Evolutionary conservation across 1,284 basidiomycete genomes (phyloP), one percentile per base, ranked within the genome.

Genomic region (Ganoderma meredithae): DNA sequence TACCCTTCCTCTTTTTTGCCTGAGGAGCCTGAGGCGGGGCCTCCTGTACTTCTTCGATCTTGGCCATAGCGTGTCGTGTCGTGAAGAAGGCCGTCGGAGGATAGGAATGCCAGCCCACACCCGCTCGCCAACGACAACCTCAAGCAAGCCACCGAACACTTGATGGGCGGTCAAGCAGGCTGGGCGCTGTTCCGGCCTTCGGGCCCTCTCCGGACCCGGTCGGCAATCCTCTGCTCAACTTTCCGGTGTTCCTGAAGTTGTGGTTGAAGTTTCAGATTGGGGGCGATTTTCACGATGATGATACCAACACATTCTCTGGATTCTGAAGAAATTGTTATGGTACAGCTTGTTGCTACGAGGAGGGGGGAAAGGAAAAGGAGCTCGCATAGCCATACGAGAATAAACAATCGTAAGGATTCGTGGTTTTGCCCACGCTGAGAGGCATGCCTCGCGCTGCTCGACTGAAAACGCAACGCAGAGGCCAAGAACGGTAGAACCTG

Each of bases 1-100:
- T 41, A 58, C 71, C 71, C 61, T 58, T 40, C 58, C 63, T 71
- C 44, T 66, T 67, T 52, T 58, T 63, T 27, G 52, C 15, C 60
- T 63, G 55, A n/a, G 25, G 22, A 22, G 64, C 41, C 25, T 36
- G 55, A n/a, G 62, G 62, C 39, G 59, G 44, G 25, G 61, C 4
- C 22, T 60, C n/a, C 19, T 65, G 47, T 15, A 70, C 60, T 52
- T 72, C 71, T 60, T 72, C 62, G 44, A 70, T 65, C 9, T 61
- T 47, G 36, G 71, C 71, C 69, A 70, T 72, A 19, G 44, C 22
- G 55, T 39, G 44, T 61, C 62, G 66, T 39, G 44, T 61, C 62
- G 66, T 36, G 17, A 17, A n/a, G 61, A 4, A 17, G 10, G 62
- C 58, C 58, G 61, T 63, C 22, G 53, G 64, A 36, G 53, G 58